A percentile compares a stretch with the other conserved stretches of the same genome.
Conservation (phyloP, 78 protist species). For the Dictyostelium citrinum region DNA sequence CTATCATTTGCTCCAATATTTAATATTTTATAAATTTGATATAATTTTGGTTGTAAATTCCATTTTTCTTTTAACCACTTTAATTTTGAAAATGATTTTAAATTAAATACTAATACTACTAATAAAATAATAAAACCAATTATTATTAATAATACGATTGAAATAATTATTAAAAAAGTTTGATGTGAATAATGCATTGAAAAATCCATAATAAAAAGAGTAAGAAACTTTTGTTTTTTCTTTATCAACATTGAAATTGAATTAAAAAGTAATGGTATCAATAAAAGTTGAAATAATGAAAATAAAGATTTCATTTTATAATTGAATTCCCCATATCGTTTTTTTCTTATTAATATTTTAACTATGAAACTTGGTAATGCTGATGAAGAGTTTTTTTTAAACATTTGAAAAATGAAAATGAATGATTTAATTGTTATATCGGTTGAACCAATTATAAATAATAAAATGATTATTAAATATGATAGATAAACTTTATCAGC, state of each 20-base stretch:
- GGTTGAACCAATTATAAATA: background rate
- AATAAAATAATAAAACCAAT: background rate
- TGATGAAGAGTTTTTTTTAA: background rate
- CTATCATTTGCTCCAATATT: background rate
- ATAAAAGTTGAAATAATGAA: background rate
- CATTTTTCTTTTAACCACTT: background rate
- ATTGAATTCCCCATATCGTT: background rate
- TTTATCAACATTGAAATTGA: background rate
- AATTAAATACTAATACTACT: background rate
- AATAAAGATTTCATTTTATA: background rate
- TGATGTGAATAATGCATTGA: background rate
- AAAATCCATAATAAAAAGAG: background rate
- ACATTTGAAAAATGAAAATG: background rate
- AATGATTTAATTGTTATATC: background rate
- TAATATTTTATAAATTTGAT: background rate
- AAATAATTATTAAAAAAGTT: background rate
- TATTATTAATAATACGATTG: background rate
- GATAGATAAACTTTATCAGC: background rate
- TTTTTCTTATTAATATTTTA: background rate
- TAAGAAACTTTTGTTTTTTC: background rate
- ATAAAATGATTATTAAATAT: background rate
- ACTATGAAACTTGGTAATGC: background rate
- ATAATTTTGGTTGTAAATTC: background rate
- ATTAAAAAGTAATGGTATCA: background rate
- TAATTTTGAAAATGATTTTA: background rate